phyloP scores from a whole-genome alignment of 2,329 filamentous ascomycete species.

The Lachnellula cervina region DNA sequence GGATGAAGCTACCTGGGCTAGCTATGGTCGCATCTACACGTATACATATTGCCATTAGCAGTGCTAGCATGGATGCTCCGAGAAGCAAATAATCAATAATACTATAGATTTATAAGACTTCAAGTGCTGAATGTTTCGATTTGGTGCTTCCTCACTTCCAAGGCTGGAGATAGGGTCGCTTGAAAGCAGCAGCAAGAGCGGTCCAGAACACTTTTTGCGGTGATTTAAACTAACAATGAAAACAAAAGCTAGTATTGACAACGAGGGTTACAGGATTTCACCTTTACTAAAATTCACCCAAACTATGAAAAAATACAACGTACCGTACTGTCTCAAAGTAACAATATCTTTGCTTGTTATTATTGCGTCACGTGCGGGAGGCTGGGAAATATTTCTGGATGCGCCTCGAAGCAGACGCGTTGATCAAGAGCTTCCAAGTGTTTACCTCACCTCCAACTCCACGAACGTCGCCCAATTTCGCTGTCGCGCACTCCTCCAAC shows the following conservation, averaged over 20 bases:
- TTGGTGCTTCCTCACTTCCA: no score
- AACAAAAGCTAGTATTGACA: no score
- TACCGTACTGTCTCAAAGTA: background rate
- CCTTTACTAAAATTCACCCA: background rate
- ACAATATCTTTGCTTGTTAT: background rate
- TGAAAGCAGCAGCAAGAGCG: background rate
- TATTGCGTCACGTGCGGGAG: conserved; percentile 3
- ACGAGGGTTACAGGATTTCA: no score
- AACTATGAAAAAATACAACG: background rate
- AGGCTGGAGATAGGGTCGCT: background rate
- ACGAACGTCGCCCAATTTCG: conserved; percentile 4
- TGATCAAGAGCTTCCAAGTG: conserved; percentile 3
- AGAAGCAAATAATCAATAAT: no score
- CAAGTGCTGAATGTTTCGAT: no score
- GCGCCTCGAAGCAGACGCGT: conserved; percentile 2
- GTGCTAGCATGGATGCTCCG: no score
- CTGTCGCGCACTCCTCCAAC: conserved; percentile 2
- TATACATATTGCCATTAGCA: no score
- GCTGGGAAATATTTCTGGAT: conserved; percentile 4
- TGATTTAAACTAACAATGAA: no score
- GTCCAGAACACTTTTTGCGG: no score
- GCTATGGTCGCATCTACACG: no score
- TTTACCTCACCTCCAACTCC: conserved; percentile 7
- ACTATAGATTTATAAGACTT: no score
- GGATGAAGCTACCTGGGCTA: no score